phyloP scores from a whole-genome alignment of 1,139 yeast species.

The Yamadazyma buinensis region DNA sequence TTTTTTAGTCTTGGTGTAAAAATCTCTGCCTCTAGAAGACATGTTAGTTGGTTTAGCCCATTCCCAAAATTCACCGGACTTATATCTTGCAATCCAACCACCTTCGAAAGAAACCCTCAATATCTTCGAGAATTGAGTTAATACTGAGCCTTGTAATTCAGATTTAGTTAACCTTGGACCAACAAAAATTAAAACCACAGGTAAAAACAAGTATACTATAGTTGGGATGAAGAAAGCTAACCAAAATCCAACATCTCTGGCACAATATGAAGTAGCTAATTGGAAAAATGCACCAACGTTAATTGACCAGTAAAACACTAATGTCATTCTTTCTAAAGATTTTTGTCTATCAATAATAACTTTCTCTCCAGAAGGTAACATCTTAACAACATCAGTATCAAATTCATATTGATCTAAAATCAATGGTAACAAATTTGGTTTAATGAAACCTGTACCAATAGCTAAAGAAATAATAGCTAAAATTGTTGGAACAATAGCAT shows the following conservation, averaged over 20 bases:
- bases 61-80: constrained; percentile 45
- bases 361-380: constrained; percentile 56
- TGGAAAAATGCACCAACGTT: constrained; percentile 78
- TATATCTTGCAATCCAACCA: constrained; percentile 37
- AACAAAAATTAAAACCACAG: constrained; percentile 39
- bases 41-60: constrained; percentile 52
- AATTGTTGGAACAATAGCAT: constrained; percentile 32
- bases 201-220: constrained; percentile 45
- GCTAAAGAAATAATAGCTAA: constrained; percentile 37
- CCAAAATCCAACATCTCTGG: constrained; percentile 72
- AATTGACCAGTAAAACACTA: constrained; percentile 76
- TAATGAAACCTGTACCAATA: constrained; percentile 47
- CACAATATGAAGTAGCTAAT: constrained; percentile 73
- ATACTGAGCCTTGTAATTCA: constrained; percentile 46
- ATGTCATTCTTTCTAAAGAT: constrained; percentile 70
- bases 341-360: constrained; percentile 70
- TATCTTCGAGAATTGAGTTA: constrained; percentile 42
- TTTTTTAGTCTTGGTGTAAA: constrained; percentile 24
- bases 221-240: constrained; percentile 64
- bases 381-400: constrained; percentile 55
- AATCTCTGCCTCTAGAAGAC: constrained; percentile 38
- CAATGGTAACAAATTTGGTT: constrained; percentile 49
- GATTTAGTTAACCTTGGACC: constrained; percentile 34
- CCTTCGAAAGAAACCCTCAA: constrained; percentile 33
- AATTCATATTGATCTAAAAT: constrained; percentile 51